These are phyloP conservation scores for Mantamonas sphyraenae DNA, from an alignment of 78 protist genomes.

Conservation along the genomic window DNA sequence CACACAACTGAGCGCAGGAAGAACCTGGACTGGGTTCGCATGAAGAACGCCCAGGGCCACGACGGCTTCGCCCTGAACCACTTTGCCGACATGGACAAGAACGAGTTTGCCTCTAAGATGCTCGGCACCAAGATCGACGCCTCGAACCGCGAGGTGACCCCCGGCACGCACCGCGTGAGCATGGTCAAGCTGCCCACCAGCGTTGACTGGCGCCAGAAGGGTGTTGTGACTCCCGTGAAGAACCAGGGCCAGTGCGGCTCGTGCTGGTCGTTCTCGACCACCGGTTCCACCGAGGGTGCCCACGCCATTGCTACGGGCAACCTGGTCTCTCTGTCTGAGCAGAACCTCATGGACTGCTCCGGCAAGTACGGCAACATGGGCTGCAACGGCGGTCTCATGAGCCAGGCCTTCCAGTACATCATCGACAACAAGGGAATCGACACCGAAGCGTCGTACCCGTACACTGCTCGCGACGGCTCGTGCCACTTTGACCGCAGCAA, in stretches of 20 bases:
- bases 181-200: neutral
- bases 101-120: constrained; percentile 6
- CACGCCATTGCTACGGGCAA: constrained; percentile 23
- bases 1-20: no score
- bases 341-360: constrained; percentile 36
- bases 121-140: neutral
- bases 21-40: constrained; percentile 14
- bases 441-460: constrained; percentile 77
- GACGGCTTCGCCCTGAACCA: constrained; percentile 16
- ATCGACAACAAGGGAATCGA: constrained; percentile 44
- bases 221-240: constrained; percentile 62
- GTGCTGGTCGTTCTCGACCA: constrained; percentile 71
- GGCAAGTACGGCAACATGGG: constrained; percentile 23
- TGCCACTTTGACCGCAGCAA: constrained; percentile 17
- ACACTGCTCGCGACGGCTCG: constrained; percentile 53
- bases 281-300: constrained; percentile 19
- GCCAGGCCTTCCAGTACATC: constrained; percentile 59
- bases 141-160: neutral
- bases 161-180: neutral
- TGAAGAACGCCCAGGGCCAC: constrained; percentile 5
- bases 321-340: constrained; percentile 26
- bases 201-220: constrained; percentile 62
- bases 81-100: constrained; percentile 26
- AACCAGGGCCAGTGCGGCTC: constrained; percentile 71
- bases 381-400: constrained; percentile 55